Base-by-base conservation (phyloP, 208 protist species). In the Leishmania gerbilli region DNA sequence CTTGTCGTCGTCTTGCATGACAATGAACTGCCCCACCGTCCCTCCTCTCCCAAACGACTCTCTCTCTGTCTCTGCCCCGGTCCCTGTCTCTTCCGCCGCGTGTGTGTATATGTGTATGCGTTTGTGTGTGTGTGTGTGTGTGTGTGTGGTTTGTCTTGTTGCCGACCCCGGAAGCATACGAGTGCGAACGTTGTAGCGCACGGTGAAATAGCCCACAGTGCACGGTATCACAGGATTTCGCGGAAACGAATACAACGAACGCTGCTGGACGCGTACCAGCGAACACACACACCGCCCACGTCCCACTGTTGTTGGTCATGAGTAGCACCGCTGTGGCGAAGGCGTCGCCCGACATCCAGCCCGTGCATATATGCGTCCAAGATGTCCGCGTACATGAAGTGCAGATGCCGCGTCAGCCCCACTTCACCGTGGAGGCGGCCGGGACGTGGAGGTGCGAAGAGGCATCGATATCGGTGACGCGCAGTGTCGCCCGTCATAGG, bases 361-460 rank as follows among this genome's bases (percentile, higher is more conserved):
- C 71, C 9, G 49, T 80, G 0, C 81, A 49, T 7, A 60, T 84
- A 17, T 60, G 9, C 21, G 51, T 71, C 67, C 74, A 71, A 47
- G 76, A 79, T 40, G 74, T 84, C 31, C 67, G 34, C 65, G 6
- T 84, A 7, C 58, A 58, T 9, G 45, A 79, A 27, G 31, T 71
- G 42, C 47, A 68, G 21, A 31, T 24, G 15, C 40, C 2, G n/a
- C 47, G 7, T 8, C 56, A 69, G 34, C 69, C 76, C 3, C 13
- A 19, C 76, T 76, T 84, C 76, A 80, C 76, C 34, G 37, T 84
- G 37, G 75, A 80, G 11, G 49, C 49, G 8, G 45, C 76, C 15
- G 69, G 24, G 68, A 56, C 67, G 31, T 62, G 76, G 34, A 49
- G 8, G 51, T 75, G 55, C 51, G 76, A 84, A 64, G 56, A 68